Evolutionary conservation across 371 early-diverging fungal genomes (phyloP).

Genomic region (Umbelopsis sp.): DNA sequence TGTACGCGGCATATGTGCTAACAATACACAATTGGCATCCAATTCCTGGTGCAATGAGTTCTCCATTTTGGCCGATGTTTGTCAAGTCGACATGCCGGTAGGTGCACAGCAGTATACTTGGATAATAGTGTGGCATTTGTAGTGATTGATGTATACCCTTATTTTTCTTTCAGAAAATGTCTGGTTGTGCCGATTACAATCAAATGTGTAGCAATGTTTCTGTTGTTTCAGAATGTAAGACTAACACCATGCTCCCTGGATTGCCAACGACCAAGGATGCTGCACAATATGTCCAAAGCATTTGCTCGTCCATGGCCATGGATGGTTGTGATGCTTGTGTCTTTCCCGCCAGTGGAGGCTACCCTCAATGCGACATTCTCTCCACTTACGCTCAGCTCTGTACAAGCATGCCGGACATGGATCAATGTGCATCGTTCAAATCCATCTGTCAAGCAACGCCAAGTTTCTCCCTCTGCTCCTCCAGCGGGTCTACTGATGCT

Average conservation of each 20-base stretch:
- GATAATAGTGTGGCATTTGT: not conserved
- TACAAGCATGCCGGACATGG: slow-evolving; percentile 63
- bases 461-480: slow-evolving; percentile 23
- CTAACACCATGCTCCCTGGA: slow-evolving; percentile 40
- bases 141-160: not conserved
- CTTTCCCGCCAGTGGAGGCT: slow-evolving; percentile 27
- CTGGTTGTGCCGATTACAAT: slow-evolving; percentile 28
- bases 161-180: slow-evolving; percentile 22
- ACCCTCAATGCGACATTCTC: slow-evolving; percentile 42
- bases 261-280: slow-evolving; percentile 57
- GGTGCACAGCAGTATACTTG: slow-evolving; percentile 29
- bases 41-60: slow-evolving; percentile 55
- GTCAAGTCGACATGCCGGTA: slow-evolving; percentile 60
- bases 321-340: slow-evolving; percentile 58
- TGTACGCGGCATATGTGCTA: slow-evolving; percentile 40
- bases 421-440: slow-evolving; percentile 53
- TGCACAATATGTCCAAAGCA: slow-evolving; percentile 47
- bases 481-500: slow-evolving; percentile 29
- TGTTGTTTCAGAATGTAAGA: slow-evolving; percentile 42
- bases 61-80: slow-evolving; percentile 60
- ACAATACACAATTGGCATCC: slow-evolving; percentile 24
- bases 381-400: slow-evolving; percentile 52
- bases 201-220: slow-evolving; percentile 26
- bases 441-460: slow-evolving; percentile 45
- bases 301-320: slow-evolving; percentile 67